These are phyloP conservation scores for Candida insectorum DNA, from an alignment of 805 yeast species.

Conservation along the genomic window DNA sequence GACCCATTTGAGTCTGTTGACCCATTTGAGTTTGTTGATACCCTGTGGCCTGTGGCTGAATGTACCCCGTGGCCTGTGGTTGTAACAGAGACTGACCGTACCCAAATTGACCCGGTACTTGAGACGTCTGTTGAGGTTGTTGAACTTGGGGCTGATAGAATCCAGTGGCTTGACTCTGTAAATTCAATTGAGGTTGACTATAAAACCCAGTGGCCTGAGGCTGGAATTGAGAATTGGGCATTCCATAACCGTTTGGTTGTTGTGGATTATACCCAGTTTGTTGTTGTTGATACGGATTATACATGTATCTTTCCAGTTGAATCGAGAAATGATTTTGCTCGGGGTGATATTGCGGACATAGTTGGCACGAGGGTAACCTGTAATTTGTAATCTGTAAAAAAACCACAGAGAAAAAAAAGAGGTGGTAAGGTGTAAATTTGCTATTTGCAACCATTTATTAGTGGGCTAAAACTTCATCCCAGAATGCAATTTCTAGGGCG, in stretches of 20 bases:
- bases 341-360: too few species aligned
- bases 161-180: too few species aligned
- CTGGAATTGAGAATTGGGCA: slow-evolving; percentile 24
- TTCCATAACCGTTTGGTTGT: slow-evolving; percentile 15
- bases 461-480: slow-evolving; percentile 55
- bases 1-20: slow-evolving; percentile 29
- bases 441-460: too few species aligned
- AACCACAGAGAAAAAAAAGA: too few species aligned
- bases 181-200: too few species aligned
- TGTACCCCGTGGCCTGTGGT: slow-evolving; percentile 18
- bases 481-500: slow-evolving; percentile 60
- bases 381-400: too few species aligned
- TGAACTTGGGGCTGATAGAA: slow-evolving; percentile 19
- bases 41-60: slow-evolving; percentile 18
- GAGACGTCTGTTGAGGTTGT: slow-evolving; percentile 26
- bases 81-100: slow-evolving; percentile 22
- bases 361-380: too few species aligned
- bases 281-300: slow-evolving; percentile 39
- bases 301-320: too few species aligned
- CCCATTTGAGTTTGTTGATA: slow-evolving; percentile 21
- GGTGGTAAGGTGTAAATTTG: too few species aligned
- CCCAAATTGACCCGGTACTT: too few species aligned
- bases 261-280: slow-evolving; percentile 17
- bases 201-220: too few species aligned
- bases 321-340: too few species aligned